Base-by-base conservation (phyloP, 1,284 basidiomycete genomes). In the Schizophyllum commune region DNA sequence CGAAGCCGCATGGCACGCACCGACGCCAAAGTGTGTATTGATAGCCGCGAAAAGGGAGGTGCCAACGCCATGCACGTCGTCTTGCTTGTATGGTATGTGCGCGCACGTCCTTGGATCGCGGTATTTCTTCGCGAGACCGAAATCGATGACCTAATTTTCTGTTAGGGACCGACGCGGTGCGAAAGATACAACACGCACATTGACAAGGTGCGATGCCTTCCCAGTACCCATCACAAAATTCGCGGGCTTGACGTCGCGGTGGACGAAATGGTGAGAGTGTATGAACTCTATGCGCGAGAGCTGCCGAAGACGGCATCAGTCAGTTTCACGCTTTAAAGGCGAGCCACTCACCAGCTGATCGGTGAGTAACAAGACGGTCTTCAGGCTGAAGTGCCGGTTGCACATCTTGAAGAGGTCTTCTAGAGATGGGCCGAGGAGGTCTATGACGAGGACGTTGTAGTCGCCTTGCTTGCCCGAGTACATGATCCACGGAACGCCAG, bases 61-160 rank as follows among this genome's bases (percentile, higher is more conserved):
- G 60, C 96, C 96, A 52, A 96, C 96, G 59, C 88, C 88, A 62
- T 89, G 87, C 73, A 91, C 90, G 69, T 91, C 89, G 73, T 95
- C 92, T 73, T 95, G 93, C 68, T 88, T 84, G 80, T 95, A 97
- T 4, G 93, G 91, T 65, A 98, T 92, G 75, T 98, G 96, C 57
- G 86, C 80, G 66, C 89, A 87, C 1, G 94, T 95, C 68, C 87
- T 86, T 8, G 90, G 77, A 75, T 98, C 94, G 56, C 94, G 86
- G 77, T 91, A 98, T 74, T 95, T 96, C 76, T 97, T 97, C 7
- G 96, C 94, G 54, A 98, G 87, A 61, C 96, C 96, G 75, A 98
- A 98, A 78, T 98, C 96, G 71, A 98, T 98, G 66, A 98, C 53
- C 53, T 55, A 9, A 21, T 3, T 6, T 11, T 20, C 9, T 19